Evolutionary conservation across 2,329 filamentous ascomycete genomes (phyloP).

Genomic region (Botrytis squamosa): DNA sequence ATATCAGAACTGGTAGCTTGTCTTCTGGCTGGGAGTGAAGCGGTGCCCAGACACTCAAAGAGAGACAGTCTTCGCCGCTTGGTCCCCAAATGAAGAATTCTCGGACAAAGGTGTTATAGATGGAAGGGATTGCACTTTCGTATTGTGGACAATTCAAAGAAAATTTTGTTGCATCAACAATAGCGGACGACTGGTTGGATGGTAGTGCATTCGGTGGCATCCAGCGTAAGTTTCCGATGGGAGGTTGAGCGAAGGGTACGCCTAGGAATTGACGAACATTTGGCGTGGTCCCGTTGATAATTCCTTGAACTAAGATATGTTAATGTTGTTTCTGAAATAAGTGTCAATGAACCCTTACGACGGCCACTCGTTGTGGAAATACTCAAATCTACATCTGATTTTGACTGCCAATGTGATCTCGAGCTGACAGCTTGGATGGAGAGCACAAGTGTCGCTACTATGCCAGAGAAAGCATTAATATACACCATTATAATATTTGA

Average conservation of each 20-base stretch:
- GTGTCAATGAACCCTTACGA: not conserved
- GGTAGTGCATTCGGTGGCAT: not conserved
- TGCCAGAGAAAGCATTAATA: not conserved
- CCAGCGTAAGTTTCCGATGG: not conserved
- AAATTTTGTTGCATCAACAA: not conserved
- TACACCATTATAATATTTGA: not conserved
- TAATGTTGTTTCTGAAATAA: not conserved
- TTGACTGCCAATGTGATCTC: not conserved
- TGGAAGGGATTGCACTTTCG: not conserved
- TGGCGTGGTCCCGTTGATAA: not conserved
- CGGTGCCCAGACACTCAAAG: constrained; percentile 33
- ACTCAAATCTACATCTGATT: no score
- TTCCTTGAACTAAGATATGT: not conserved
- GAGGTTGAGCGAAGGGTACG: not conserved
- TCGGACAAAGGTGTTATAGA: not conserved
- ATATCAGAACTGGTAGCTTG: constrained; percentile 45
- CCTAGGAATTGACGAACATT: not conserved
- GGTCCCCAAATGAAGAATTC: constrained; percentile 20
- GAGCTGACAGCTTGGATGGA: not conserved
- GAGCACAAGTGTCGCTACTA: not conserved
- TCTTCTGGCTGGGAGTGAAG: constrained; percentile 36
- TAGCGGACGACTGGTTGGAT: not conserved
- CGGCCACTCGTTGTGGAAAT: not conserved
- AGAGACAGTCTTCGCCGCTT: constrained; percentile 35
- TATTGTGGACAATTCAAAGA: not conserved